These are phyloP conservation scores for Nigrospora sphaerica DNA, from an alignment of 2,329 filamentous ascomycete genomes.

Conservation along the genomic window DNA sequence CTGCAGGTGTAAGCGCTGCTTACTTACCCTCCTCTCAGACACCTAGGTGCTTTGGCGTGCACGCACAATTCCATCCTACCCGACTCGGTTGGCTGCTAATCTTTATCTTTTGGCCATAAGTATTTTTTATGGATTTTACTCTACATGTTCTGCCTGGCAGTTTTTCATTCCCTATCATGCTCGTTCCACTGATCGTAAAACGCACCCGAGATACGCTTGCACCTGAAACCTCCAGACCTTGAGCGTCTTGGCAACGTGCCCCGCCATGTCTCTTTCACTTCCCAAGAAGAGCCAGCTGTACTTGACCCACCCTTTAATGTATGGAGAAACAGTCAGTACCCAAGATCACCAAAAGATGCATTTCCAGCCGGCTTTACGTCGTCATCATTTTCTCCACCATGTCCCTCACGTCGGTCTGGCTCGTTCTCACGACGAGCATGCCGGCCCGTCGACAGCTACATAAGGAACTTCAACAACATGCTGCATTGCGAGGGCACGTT, in stretches of 20 bases:
- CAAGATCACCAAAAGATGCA: background rate
- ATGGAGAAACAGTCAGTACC: background rate
- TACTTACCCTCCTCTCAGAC: too few relatives aligned
- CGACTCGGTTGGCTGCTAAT: background rate
- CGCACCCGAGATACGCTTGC: background rate
- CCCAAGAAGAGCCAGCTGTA: background rate
- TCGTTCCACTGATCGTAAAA: background rate
- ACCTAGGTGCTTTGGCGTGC: too few relatives aligned
- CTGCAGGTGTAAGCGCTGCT: too few relatives aligned
- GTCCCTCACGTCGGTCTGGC: background rate
- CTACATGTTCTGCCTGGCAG: too few relatives aligned
- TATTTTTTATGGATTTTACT: background rate
- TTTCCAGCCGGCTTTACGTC: background rate
- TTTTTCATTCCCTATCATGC: background rate
- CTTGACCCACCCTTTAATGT: background rate
- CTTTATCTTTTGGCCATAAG: background rate
- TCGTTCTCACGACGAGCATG: background rate
- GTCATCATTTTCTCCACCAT: background rate
- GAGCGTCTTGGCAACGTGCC: background rate
- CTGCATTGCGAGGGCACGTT: slow-evolving; percentile 11
- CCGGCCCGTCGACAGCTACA: slow-evolving; percentile 10
- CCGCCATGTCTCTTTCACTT: background rate
- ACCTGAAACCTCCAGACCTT: too few relatives aligned
- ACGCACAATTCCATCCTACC: too few relatives aligned
- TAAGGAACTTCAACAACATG: slow-evolving; percentile 11